Base-by-base conservation (phyloP, 257 asterid genomes). In the Handroanthus guayacan region DNA sequence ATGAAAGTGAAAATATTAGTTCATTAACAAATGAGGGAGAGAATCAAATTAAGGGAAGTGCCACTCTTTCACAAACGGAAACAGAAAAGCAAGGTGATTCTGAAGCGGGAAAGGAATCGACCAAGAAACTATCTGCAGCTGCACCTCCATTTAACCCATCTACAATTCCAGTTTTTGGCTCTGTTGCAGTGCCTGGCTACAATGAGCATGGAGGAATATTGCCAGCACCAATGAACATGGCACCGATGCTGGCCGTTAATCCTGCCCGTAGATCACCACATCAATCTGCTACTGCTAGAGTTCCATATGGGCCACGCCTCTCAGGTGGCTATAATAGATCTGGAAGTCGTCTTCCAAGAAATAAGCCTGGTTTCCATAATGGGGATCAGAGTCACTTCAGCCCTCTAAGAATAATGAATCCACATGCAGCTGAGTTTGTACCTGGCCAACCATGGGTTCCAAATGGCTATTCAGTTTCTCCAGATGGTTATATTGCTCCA, bases 121-220 rank as follows among this genome's bases (percentile, higher is more conserved):
- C 85, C 78, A 91, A 87, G 81, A 92, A 92, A 84, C 87, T 92
- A 61, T 90, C 96, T 14, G 96, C 97, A 38, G 88, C 97, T 55
- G 97, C 97, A 34, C 93, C 96, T 66, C 97, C 97, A 17, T 92
- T 83, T 82, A 92, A 80, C 77, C 97, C 97, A 12, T 82, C 95
- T 6, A 77, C 75, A 54, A 43, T 82, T 63, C 93, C 90, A 45
- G 86, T 87, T 58, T 88, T 85, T 74, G 91, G 89, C 57, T 63
- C 96, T 25, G 84, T 87, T 56, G 86, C 89, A n/a, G 67, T 84
- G 63, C 83, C 91, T 38, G 89, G 79, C 34, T 84, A 83, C 66
- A 86, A 84, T 10, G 95, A 90, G 82, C 91, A 82, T 31, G 95
- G 97, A 80, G 97, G 95, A 60, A 82, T 92, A 67, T 82, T 90